Percentiles rank a stretch among this genome's conserved stretches.
Conservation (phyloP, 495 filamentous ascomycete genomes). For the Pyronema omphalodes region DNA sequence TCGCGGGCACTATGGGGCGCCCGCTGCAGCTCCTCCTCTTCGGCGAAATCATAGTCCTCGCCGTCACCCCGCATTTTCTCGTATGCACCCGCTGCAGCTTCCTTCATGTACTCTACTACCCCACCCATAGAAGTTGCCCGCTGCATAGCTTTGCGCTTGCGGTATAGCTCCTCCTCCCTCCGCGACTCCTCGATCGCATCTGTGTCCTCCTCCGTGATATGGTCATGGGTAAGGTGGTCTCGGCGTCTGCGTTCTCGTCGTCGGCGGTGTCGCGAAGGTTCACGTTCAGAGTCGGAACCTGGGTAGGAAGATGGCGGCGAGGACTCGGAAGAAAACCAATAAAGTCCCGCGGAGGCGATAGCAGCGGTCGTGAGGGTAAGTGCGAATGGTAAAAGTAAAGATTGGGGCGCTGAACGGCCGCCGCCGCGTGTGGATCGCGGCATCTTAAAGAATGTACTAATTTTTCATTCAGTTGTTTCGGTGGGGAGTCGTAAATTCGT, state of each 20-base stretch:
- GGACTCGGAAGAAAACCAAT: constrained; percentile 17
- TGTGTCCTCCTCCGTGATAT: constrained; percentile 20
- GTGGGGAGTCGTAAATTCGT: too few species aligned
- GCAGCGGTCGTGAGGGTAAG: constrained; percentile 20
- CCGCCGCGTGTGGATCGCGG: constrained; percentile 6
- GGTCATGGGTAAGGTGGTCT: constrained; percentile 7
- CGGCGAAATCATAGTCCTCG: background rate
- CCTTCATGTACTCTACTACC: background rate
- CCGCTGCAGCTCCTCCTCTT: constrained; percentile 1
- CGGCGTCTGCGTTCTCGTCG: constrained; percentile 5
- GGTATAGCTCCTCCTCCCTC: constrained; percentile 10
- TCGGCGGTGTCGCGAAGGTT: background rate
- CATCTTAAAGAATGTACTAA: background rate
- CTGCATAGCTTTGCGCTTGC: background rate
- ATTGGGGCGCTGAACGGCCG: constrained; percentile 12
- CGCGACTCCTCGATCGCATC: constrained; percentile 19
- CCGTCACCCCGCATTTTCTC: background rate
- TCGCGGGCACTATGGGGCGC: background rate
- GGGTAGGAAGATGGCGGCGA: constrained; percentile 2
- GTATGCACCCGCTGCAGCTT: background rate
- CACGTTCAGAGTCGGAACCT: constrained; percentile 9
- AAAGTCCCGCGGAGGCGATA: constrained; percentile 20
- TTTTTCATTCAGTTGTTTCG: too few species aligned
- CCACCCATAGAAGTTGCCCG: background rate
- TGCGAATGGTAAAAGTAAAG: constrained; percentile 17